Conservation (phyloP, 208 protist species). For the Trypanosoma mega region DNA sequence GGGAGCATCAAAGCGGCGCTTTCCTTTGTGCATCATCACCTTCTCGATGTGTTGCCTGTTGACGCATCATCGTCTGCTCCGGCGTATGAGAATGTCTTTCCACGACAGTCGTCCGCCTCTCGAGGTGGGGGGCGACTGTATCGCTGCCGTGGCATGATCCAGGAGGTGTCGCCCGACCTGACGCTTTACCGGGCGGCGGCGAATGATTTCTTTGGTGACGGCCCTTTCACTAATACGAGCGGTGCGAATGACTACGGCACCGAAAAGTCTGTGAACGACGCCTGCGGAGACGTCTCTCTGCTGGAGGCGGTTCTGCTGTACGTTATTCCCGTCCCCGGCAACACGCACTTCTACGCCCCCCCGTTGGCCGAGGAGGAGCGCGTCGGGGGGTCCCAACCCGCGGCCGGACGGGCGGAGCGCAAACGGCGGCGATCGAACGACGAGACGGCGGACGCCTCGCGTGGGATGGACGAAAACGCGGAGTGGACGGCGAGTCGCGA, state of each 20-base stretch:
- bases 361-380: not conserved
- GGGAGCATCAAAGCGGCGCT: conserved; percentile 35
- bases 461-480: not conserved
- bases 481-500: conserved; percentile 1
- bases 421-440: conserved; percentile 18
- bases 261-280: no score
- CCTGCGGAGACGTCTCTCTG: conserved; percentile 25
- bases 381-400: not conserved
- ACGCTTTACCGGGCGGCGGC: conserved; percentile 44
- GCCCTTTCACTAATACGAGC: no score
- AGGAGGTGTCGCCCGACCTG: conserved; percentile 65
- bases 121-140: conserved; percentile 48
- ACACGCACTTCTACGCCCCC: conserved; percentile 58
- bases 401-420: not conserved
- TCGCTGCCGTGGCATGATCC: conserved; percentile 81
- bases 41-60: conserved; percentile 7
- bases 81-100: conserved; percentile 42
- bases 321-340: conserved; percentile 81
- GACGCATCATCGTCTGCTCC: not conserved
- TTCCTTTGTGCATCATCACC: conserved; percentile 22
- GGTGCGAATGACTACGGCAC: no score
- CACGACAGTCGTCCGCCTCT: no score
- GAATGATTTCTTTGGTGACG: conserved; percentile 38
- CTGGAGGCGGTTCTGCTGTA: conserved; percentile 68
- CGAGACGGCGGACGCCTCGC: not conserved